These are phyloP conservation scores for Oxytropis ochrocephala DNA, from an alignment of 306 rosid genomes.

Conservation along the genomic window DNA sequence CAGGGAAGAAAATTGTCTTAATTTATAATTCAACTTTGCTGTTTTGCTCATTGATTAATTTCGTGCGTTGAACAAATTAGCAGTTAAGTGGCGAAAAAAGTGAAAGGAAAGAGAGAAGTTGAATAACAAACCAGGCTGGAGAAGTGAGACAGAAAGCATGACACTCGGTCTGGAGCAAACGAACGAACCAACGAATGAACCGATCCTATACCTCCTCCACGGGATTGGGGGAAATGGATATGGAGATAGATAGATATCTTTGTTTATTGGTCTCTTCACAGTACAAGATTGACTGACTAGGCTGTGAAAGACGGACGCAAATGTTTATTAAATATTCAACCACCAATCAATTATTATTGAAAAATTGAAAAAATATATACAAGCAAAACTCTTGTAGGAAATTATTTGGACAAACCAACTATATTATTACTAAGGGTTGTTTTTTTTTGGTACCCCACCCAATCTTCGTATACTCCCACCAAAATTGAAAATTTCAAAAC, in stretches of 20 bases:
- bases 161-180: not conserved
- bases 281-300: not conserved
- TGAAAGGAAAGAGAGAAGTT: not conserved
- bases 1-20: not conserved
- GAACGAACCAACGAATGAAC: not conserved
- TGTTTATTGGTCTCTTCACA: not conserved
- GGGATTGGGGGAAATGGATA: not conserved
- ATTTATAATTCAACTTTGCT: not conserved
- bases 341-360: too few relatives aligned
- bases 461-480: too few relatives aligned
- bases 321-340: too few relatives aligned
- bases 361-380: too few relatives aligned
- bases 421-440: too few relatives aligned
- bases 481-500: too few relatives aligned
- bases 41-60: not conserved
- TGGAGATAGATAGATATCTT: not conserved
- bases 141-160: not conserved
- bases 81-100: not conserved
- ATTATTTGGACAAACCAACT: too few relatives aligned
- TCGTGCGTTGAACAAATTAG: too few relatives aligned
- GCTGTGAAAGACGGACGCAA: not conserved
- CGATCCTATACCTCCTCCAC: not conserved
- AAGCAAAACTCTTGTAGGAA: too few relatives aligned
- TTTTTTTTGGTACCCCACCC: too few relatives aligned
- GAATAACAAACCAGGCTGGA: not conserved